These are phyloP conservation scores for Claviceps maximensis DNA, from an alignment of 2,329 filamentous ascomycete genomes.

Conservation along the genomic window DNA sequence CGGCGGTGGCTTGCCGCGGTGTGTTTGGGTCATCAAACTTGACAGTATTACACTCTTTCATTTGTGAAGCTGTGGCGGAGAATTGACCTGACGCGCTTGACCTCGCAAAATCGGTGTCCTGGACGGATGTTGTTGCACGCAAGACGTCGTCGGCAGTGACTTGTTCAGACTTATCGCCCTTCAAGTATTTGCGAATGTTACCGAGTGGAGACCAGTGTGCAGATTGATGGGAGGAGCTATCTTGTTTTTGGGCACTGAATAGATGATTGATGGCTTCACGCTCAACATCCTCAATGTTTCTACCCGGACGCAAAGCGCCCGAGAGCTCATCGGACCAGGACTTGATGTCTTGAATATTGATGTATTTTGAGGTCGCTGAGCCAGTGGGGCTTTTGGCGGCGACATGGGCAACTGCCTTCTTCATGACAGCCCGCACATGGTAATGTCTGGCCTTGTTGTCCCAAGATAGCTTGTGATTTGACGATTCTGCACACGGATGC, in stretches of 20 bases:
- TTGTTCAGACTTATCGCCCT: conserved; percentile 9
- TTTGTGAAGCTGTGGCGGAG: conserved; percentile 11
- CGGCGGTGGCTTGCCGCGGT: conserved; percentile 14
- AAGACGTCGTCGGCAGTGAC: conserved; percentile 12
- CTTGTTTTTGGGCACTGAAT: conserved; percentile 19
- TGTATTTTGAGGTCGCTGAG: conserved; percentile 17
- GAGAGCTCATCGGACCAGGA: conserved; percentile 24
- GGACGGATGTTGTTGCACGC: conserved; percentile 12
- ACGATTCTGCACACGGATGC: conserved; percentile 31
- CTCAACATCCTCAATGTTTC: conserved; percentile 31
- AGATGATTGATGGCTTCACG: conserved; percentile 31
- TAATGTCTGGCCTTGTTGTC: conserved; percentile 25
- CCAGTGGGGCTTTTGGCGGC: conserved; percentile 22
- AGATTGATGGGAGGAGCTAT: conserved; percentile 7
- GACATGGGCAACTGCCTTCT: conserved; percentile 25
- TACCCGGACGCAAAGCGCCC: conserved; percentile 25
- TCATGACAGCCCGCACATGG: conserved; percentile 24
- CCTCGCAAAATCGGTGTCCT: conserved; percentile 3
- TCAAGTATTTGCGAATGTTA: conserved; percentile 22
- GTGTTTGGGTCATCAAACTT: conserved; percentile 17
- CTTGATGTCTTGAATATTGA: conserved; percentile 22
- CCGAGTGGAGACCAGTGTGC: conserved; percentile 12
- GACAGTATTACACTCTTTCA: conserved; percentile 19
- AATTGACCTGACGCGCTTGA: conserved; percentile 37
- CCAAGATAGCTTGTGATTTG: conserved; percentile 33